phyloP scores from a whole-genome alignment of 202 grass and related monocot species.

The Elaeis oleifera region DNA sequence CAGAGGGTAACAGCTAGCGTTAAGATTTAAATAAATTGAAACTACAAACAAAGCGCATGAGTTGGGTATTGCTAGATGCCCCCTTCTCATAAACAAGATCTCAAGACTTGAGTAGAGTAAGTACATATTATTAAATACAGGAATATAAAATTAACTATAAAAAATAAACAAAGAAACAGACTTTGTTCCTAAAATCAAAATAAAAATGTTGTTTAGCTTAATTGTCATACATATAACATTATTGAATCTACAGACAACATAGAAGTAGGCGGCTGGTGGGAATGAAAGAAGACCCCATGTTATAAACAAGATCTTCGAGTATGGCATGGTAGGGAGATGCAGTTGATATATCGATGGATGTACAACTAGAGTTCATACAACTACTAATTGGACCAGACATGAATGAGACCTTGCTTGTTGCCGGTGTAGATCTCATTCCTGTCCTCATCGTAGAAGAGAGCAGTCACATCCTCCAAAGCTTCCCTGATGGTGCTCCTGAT shows the following conservation, averaged over 20 bases:
- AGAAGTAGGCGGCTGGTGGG: not conserved
- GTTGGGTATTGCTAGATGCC: too few relatives aligned
- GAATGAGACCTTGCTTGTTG: constrained; percentile 55
- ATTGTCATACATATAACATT: not conserved
- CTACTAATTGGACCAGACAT: constrained; percentile 71
- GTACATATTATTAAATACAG: too few relatives aligned
- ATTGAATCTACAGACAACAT: not conserved
- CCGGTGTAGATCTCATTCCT: constrained; percentile 68
- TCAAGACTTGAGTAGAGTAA: too few relatives aligned
- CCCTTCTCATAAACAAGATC: too few relatives aligned
- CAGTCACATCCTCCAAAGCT: constrained; percentile 59
- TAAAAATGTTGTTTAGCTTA: not conserved
- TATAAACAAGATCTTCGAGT: not conserved
- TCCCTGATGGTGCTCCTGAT: constrained; percentile 48
- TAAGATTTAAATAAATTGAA: too few relatives aligned
- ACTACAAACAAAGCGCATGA: too few relatives aligned
- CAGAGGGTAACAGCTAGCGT: too few relatives aligned
- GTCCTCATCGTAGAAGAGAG: constrained; percentile 63
- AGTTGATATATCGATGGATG: not conserved
- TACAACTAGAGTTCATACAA: not conserved
- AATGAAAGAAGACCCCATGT: not conserved
- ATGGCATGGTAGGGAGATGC: not conserved
- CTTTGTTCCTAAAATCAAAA: not conserved
- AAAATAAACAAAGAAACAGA: too few relatives aligned
- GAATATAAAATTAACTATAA: too few relatives aligned